These are phyloP conservation scores for Trypanosoma cruzi DNA, from an alignment of 208 protist species.

Conservation along the genomic window DNA sequence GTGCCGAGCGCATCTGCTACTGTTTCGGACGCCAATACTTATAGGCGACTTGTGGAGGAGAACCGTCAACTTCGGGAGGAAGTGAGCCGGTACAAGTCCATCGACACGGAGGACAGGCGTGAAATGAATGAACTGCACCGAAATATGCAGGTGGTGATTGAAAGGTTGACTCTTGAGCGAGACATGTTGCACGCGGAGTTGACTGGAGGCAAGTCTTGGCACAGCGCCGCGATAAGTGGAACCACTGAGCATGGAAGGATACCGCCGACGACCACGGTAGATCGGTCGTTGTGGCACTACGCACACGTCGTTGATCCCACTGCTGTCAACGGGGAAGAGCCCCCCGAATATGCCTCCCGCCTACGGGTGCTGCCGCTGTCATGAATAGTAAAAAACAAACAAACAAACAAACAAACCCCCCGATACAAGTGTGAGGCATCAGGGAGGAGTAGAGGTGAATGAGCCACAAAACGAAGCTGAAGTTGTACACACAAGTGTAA, in stretches of 20 bases:
- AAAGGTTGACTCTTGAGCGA: slow-evolving; percentile 17
- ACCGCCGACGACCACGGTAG: not conserved
- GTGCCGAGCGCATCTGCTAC: not conserved
- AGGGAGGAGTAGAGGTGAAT: not conserved
- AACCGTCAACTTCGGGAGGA: slow-evolving; percentile 20
- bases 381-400: no score
- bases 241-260: not conserved
- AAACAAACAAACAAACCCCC: no score
- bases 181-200: slow-evolving; percentile 12
- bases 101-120: slow-evolving; percentile 22
- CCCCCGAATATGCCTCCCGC: slow-evolving; percentile 6
- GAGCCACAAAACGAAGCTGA: not conserved
- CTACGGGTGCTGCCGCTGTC: slow-evolving; percentile 14
- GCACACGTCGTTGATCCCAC: slow-evolving; percentile 16
- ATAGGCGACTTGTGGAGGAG: slow-evolving; percentile 18
- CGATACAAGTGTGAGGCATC: not conserved
- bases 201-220: not conserved
- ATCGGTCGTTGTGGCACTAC: slow-evolving; percentile 17
- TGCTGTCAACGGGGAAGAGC: slow-evolving; percentile 16
- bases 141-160: slow-evolving; percentile 28
- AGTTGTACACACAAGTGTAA: no score
- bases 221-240: no score
- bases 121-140: slow-evolving; percentile 30
- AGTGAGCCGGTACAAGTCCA: slow-evolving; percentile 25
- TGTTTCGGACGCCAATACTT: not conserved